Evolutionary conservation across 148 eudicot genomes (phyloP).

Genomic region (Silene conica): DNA sequence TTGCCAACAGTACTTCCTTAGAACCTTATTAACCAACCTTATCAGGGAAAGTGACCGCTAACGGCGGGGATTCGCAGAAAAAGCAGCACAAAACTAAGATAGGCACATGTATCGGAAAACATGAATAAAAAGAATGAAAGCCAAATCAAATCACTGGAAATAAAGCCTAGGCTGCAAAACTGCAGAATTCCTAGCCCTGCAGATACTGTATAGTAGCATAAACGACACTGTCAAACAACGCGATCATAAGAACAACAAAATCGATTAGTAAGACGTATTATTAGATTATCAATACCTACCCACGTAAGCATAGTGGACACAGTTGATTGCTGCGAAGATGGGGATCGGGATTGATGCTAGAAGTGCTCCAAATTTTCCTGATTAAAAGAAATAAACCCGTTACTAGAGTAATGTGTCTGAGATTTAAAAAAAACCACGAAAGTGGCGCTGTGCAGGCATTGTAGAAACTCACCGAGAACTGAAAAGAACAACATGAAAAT

Average conservation of each 20-base stretch:
- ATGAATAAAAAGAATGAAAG: too few relatives aligned
- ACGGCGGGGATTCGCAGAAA: too few relatives aligned
- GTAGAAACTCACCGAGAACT: slow-evolving; percentile 48
- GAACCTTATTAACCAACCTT: too few relatives aligned
- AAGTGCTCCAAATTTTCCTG: slow-evolving; percentile 91
- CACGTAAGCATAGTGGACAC: slow-evolving; percentile 76
- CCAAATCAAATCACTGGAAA: too few relatives aligned
- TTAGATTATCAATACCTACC: slow-evolving; percentile 40
- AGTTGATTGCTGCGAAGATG: slow-evolving; percentile 77
- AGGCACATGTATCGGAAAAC: too few relatives aligned
- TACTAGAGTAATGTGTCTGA: too few relatives aligned
- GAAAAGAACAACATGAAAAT: slow-evolving; percentile 86
- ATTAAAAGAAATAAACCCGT: not conserved
- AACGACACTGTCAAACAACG: not conserved
- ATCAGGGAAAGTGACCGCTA: too few relatives aligned
- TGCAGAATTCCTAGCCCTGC: slow-evolving; percentile 79
- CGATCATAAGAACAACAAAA: not conserved
- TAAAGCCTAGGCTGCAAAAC: slow-evolving; percentile 84
- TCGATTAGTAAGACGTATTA: not conserved
- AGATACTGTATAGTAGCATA: slow-evolving; percentile 44
- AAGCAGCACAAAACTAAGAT: too few relatives aligned
- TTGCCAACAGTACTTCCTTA: too few relatives aligned
- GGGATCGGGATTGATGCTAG: slow-evolving; percentile 86
- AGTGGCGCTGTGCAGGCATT: too few relatives aligned
- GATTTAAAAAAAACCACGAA: too few relatives aligned